Percentiles rank a stretch among this genome's conserved stretches.
These are phyloP conservation scores for Tricholoma flavovirens DNA, from an alignment of 768 basidiomycete genomes.

Conservation along the genomic window DNA sequence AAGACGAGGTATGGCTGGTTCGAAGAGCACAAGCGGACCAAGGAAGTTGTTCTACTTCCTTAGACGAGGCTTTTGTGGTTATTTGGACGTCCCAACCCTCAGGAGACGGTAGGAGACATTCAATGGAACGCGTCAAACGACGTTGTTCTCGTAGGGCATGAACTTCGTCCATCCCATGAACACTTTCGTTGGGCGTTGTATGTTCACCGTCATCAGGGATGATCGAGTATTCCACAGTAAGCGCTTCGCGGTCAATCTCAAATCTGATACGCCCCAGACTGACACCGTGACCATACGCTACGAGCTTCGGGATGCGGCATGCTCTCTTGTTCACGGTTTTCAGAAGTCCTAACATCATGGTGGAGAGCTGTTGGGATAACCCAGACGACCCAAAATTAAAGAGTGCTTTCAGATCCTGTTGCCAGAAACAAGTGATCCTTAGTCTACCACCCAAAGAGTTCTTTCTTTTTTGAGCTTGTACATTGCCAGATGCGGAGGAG, in stretches of 20 bases:
- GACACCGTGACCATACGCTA: conserved; percentile 77
- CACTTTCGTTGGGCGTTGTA: conserved; percentile 20
- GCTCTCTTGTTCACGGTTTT: conserved; percentile 79
- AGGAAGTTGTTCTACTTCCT: conserved; percentile 64
- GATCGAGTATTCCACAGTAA: conserved; percentile 80
- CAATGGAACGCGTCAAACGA: conserved; percentile 69
- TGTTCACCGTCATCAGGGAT: conserved; percentile 67
- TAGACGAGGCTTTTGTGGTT: conserved; percentile 65
- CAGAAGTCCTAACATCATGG: conserved; percentile 75
- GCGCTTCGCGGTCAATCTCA: conserved; percentile 75
- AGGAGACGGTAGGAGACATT: conserved; percentile 69
- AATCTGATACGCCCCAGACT: conserved; percentile 75
- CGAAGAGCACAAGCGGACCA: conserved; percentile 64
- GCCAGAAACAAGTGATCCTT: conserved; percentile 91
- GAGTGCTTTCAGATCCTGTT: conserved; percentile 83
- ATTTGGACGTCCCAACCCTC: conserved; percentile 89
- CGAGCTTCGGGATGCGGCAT: conserved; percentile 64
- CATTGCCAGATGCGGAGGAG: conserved; percentile 15
- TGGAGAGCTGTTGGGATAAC: conserved; percentile 76
- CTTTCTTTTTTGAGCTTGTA: conserved; percentile 30
- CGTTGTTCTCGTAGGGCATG: conserved; percentile 59
- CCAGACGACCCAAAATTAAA: conserved; percentile 75
- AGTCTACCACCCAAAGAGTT: conserved; percentile 34
- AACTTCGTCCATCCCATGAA: conserved; percentile 58
- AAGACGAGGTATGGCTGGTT: conserved; percentile 29